These are phyloP conservation scores for Lepiota venenata DNA, from an alignment of 768 basidiomycete species.

Conservation along the genomic window DNA sequence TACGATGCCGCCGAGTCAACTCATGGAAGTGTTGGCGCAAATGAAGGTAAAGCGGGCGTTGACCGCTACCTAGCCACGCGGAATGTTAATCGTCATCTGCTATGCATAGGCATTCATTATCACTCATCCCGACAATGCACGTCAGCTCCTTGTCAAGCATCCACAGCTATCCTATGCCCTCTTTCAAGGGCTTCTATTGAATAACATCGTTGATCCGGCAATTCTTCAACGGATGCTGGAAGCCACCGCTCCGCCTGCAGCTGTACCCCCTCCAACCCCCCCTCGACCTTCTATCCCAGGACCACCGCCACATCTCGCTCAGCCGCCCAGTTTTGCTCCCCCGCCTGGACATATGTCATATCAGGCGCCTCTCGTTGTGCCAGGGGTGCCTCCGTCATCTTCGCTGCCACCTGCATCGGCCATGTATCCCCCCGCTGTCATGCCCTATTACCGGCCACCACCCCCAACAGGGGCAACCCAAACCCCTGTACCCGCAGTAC, in stretches of 20 bases:
- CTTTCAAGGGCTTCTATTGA: conserved; percentile 89
- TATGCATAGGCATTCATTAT: conserved; percentile 79
- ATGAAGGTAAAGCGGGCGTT: conserved; percentile 76
- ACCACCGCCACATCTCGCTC: conserved; percentile 39
- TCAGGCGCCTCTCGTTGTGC: conserved; percentile 29
- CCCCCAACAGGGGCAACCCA: not conserved
- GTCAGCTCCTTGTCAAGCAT: conserved; percentile 70
- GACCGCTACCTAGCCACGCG: conserved; percentile 14
- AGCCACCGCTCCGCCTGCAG: conserved; percentile 26
- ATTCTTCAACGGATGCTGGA: conserved; percentile 72
- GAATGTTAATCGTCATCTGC: conserved; percentile 3
- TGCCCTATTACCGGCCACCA: conserved; percentile 21
- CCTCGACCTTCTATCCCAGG: conserved; percentile 22
- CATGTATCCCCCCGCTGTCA: conserved; percentile 29
- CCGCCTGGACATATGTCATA: conserved; percentile 28
- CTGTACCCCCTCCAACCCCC: conserved; percentile 17
- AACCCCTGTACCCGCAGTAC: conserved; percentile 11
- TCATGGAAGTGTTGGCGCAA: conserved; percentile 93
- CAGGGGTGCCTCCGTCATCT: conserved; percentile 25
- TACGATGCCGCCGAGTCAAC: conserved; percentile 74
- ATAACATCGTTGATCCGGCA: conserved; percentile 89
- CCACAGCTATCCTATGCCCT: conserved; percentile 96
- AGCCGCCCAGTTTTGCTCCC: conserved; percentile 37
- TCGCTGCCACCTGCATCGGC: conserved; percentile 22
- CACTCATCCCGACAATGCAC: conserved; percentile 88